These are phyloP conservation scores for Fistulina hepatica DNA, from an alignment of 1,284 basidiomycete genomes.

Conservation along the genomic window DNA sequence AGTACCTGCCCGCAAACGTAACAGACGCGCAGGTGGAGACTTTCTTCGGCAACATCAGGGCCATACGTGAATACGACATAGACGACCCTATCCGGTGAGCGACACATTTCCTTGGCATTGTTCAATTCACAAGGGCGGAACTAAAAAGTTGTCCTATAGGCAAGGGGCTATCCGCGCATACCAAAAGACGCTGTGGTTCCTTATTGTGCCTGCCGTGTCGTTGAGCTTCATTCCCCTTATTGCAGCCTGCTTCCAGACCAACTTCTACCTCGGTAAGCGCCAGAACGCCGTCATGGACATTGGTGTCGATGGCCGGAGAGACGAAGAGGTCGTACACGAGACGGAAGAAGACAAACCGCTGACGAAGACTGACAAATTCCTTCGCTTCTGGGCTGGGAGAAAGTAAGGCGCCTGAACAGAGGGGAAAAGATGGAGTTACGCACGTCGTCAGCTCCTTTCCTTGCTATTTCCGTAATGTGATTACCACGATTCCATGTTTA, in stretches of 20 bases:
- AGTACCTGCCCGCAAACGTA: constrained; percentile 13
- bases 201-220: constrained; percentile 17
- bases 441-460: too few relatives aligned
- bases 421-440: too few relatives aligned
- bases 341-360: background rate
- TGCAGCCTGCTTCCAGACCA: constrained; percentile 15
- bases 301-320: background rate
- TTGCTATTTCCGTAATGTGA: too few relatives aligned
- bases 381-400: background rate
- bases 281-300: constrained; percentile 7
- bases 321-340: background rate
- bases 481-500: too few relatives aligned
- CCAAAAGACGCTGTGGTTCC: constrained; percentile 15
- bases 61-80: constrained; percentile 13
- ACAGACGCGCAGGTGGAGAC: constrained; percentile 14
- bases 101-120: constrained; percentile 6
- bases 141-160: background rate
- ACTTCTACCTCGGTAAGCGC: constrained; percentile 8
- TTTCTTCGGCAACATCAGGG: constrained; percentile 16
- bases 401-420: too few relatives aligned
- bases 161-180: constrained; percentile 15
- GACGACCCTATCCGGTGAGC: constrained; percentile 7
- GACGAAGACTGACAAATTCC: background rate
- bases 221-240: constrained; percentile 16
- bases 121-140: background rate